Evolutionary conservation across 1,284 basidiomycete species (phyloP).

Genomic region (Dichomitus squalens): DNA sequence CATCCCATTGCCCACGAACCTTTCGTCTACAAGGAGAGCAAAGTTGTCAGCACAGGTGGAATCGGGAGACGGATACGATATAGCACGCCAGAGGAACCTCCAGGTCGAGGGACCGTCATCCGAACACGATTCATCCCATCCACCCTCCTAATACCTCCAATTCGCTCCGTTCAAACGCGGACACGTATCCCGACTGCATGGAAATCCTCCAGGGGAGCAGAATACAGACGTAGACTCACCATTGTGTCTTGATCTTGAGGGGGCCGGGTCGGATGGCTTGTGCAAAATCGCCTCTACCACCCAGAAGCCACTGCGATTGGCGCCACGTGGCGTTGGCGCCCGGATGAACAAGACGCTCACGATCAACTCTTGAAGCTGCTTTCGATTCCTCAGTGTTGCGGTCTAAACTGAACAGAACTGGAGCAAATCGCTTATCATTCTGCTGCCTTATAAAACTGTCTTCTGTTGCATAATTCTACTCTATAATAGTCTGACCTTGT

Average conservation of each 20-base stretch:
- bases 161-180: constrained; percentile 29
- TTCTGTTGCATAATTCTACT: too few species aligned
- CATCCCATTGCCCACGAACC: constrained; percentile 49
- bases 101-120: constrained; percentile 35
- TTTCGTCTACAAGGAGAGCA: constrained; percentile 63
- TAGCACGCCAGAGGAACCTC: constrained; percentile 27
- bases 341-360: neutral
- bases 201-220: constrained; percentile 23
- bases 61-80: constrained; percentile 6
- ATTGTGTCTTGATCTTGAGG: constrained; percentile 39
- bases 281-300: constrained; percentile 21
- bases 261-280: constrained; percentile 29
- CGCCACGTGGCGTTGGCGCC: constrained; percentile 22
- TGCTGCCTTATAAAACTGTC: too few species aligned
- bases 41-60: constrained; percentile 29
- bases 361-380: neutral
- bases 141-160: constrained; percentile 31
- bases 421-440: too few species aligned
- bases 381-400: too few species aligned
- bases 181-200: constrained; percentile 8
- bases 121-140: constrained; percentile 30
- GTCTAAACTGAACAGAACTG: too few species aligned
- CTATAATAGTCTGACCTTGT: too few species aligned
- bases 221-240: constrained; percentile 33
- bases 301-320: constrained; percentile 19